phyloP scores from a whole-genome alignment of 495 filamentous ascomycete genomes.

The Penicillium turbatum region DNA sequence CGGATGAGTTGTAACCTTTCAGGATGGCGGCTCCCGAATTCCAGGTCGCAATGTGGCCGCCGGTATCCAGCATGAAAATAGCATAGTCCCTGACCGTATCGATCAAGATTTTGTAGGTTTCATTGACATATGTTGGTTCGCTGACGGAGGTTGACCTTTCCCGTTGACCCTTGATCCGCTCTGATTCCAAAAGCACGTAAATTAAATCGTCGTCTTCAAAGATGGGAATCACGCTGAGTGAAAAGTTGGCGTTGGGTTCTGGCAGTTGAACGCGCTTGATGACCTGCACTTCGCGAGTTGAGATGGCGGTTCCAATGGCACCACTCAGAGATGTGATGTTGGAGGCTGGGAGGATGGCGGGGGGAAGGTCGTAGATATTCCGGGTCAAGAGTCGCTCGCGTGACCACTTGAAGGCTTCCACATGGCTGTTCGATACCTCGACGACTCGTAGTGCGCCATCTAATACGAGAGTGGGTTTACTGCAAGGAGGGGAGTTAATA shows the following conservation, averaged over 20 bases:
- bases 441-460: conserved; percentile 43
- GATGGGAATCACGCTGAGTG: conserved; percentile 49
- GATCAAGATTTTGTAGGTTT: conserved; percentile 60
- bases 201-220: conserved; percentile 43
- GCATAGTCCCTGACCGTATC: conserved; percentile 63
- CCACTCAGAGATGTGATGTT: conserved; percentile 37
- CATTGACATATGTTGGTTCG: conserved; percentile 48
- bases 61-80: conserved; percentile 61
- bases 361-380: conserved; percentile 40
- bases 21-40: conserved; percentile 56
- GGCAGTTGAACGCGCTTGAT: conserved; percentile 28
- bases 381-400: conserved; percentile 39
- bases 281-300: conserved; percentile 29
- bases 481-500: neutral
- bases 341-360: conserved; percentile 31
- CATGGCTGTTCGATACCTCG: conserved; percentile 48
- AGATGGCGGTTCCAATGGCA: conserved; percentile 43
- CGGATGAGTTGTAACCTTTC: conserved; percentile 53
- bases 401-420: conserved; percentile 31
- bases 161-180: conserved; percentile 24
- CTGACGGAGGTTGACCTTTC: conserved; percentile 12
- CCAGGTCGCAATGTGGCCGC: conserved; percentile 57
- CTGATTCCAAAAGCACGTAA: conserved; percentile 47
- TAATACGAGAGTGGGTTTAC: conserved; percentile 46
- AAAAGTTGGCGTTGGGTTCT: conserved; percentile 26